phyloP scores from a whole-genome alignment of 1,284 basidiomycete genomes.

The Ustilago tritici region DNA sequence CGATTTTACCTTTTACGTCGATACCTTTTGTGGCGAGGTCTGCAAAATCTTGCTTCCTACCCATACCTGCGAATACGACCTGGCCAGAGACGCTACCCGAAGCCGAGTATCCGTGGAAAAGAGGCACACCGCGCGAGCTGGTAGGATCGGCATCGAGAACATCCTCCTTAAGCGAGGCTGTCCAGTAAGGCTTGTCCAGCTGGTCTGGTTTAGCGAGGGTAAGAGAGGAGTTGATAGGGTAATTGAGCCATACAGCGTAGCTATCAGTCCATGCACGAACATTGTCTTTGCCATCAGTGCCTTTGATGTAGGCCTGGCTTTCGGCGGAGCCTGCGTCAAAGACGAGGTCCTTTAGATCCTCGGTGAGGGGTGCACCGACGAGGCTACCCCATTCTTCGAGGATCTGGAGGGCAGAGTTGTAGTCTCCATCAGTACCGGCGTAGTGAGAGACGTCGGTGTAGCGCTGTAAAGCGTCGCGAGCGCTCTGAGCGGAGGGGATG shows the following conservation, averaged over 20 bases:
- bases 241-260: conserved; percentile 66
- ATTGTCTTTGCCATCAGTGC: conserved; percentile 15
- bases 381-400: conserved; percentile 61
- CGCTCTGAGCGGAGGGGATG: conserved; percentile 44
- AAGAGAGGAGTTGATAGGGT: conserved; percentile 60
- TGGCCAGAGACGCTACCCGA: conserved; percentile 73
- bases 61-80: conserved; percentile 85
- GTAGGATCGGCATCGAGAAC: conserved; percentile 72
- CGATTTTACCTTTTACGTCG: conserved; percentile 83
- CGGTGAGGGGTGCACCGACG: conserved; percentile 49
- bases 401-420: conserved; percentile 51
- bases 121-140: conserved; percentile 70
- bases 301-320: conserved; percentile 52
- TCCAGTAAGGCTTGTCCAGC: conserved; percentile 73
- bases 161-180: conserved; percentile 72
- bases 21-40: conserved; percentile 73
- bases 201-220: conserved; percentile 51
- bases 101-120: conserved; percentile 71
- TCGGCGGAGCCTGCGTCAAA: conserved; percentile 64
- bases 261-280: conserved; percentile 66
- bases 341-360: conserved; percentile 48
- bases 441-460: conserved; percentile 61
- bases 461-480: conserved; percentile 49
- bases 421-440: conserved; percentile 58
- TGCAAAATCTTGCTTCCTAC: conserved; percentile 81